Percentiles rank a stretch among this genome's conserved stretches.
phyloP scores from a whole-genome alignment of 1,284 basidiomycete genomes.

The Hypsizygus ulmarius region DNA sequence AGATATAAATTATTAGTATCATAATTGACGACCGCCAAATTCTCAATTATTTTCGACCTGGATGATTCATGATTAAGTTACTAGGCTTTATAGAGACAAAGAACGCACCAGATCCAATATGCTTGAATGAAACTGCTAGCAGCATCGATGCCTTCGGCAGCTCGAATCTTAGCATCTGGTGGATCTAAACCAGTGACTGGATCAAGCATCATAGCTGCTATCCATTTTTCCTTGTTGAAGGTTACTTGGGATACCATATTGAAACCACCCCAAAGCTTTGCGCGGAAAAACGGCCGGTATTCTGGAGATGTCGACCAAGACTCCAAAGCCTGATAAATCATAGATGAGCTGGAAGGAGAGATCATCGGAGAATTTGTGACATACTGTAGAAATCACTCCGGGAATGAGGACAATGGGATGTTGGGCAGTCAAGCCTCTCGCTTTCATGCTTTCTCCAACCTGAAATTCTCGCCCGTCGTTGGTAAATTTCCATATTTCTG shows the following conservation, averaged over 20 bases:
- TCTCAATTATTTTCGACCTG: constrained; percentile 92
- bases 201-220: constrained; percentile 88
- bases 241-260: constrained; percentile 86
- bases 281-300: constrained; percentile 77
- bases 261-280: constrained; percentile 85
- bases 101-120: constrained; percentile 88
- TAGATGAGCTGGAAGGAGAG: constrained; percentile 1
- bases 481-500: constrained; percentile 79
- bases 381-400: constrained; percentile 74
- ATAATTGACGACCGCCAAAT: constrained; percentile 88
- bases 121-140: constrained; percentile 91
- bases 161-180: constrained; percentile 84
- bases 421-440: constrained; percentile 65
- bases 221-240: constrained; percentile 81
- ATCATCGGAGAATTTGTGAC: constrained; percentile 20
- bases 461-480: constrained; percentile 82
- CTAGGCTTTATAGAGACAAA: background rate
- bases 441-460: constrained; percentile 72
- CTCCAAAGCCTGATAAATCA: constrained; percentile 63
- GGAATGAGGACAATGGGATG: constrained; percentile 82
- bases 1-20: constrained; percentile 88
- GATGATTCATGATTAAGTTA: background rate
- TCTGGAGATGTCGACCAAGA: constrained; percentile 84
- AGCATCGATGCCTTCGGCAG: constrained; percentile 89
- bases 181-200: constrained; percentile 91